These are phyloP conservation scores for Hymenoscyphus fraxineus DNA, from an alignment of 2,329 filamentous ascomycete genomes.

Conservation along the genomic window DNA sequence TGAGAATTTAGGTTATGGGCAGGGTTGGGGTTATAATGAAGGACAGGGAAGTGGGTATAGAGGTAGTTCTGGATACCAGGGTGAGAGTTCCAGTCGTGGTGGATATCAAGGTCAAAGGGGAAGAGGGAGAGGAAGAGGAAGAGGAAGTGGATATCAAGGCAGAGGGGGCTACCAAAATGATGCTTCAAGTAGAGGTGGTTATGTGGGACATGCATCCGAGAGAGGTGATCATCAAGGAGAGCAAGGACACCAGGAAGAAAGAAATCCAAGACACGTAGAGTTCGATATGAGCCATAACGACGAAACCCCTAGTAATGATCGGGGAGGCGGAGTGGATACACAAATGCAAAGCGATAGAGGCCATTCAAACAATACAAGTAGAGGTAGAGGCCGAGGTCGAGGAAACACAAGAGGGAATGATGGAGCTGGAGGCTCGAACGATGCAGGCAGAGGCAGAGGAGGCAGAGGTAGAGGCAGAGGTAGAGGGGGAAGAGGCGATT, in stretches of 20 bases:
- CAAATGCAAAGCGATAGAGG: not conserved
- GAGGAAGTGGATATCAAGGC: not conserved
- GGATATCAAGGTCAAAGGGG: not conserved
- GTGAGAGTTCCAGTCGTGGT: not conserved
- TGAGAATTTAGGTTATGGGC: not conserved
- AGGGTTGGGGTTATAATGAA: not conserved
- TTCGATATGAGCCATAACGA: not conserved
- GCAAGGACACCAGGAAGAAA: not conserved
- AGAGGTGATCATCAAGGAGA: not conserved
- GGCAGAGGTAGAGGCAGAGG: not conserved
- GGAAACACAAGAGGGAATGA: not conserved
- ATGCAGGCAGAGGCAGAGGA: not conserved
- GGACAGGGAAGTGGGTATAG: not conserved
- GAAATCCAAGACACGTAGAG: not conserved
- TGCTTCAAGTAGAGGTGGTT: not conserved
- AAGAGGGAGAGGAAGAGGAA: too few relatives aligned
- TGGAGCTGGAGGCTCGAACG: not conserved
- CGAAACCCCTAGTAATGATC: not conserved
- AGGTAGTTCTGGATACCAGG: not conserved
- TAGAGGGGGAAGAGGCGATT: not conserved
- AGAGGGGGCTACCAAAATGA: not conserved
- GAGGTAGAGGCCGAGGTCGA: not conserved
- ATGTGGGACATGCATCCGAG: not conserved
- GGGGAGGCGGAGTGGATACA: not conserved
- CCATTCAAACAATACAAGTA: not conserved